A percentile compares a stretch with the other conserved stretches of the same genome.
Conservation (phyloP, 2,329 filamentous ascomycete species). For the Falciphora oryzae region DNA sequence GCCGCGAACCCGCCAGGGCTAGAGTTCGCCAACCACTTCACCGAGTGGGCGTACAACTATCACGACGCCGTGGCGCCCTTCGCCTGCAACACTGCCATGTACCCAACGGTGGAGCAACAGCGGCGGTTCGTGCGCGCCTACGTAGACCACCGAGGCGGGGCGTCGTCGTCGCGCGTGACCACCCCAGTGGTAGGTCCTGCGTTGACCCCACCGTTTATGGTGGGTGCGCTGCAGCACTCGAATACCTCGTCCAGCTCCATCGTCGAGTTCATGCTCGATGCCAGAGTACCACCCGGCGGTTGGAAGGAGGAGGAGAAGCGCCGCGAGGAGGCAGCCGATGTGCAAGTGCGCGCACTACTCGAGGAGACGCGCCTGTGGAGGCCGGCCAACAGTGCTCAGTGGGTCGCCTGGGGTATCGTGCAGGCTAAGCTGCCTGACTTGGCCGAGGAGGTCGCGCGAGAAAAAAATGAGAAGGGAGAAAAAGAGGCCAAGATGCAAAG, state of each 20-base stretch:
- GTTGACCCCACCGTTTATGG: slow-evolving; percentile 27
- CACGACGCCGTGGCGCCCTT: slow-evolving; percentile 63
- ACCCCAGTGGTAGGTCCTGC: slow-evolving; percentile 16
- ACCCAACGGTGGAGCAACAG: slow-evolving; percentile 78
- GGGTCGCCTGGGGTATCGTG: slow-evolving; percentile 95
- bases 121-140: slow-evolving; percentile 81
- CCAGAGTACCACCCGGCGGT: slow-evolving; percentile 49
- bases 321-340: slow-evolving; percentile 59
- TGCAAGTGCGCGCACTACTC: slow-evolving; percentile 63
- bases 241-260: slow-evolving; percentile 44
- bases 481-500: slow-evolving; percentile 15
- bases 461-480: slow-evolving; percentile 16
- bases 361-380: slow-evolving; percentile 82
- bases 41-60: slow-evolving; percentile 98
- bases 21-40: slow-evolving; percentile 97
- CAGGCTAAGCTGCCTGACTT: slow-evolving; percentile 77
- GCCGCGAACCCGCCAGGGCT: slow-evolving; percentile 79
- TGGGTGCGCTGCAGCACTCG: slow-evolving; percentile 17
- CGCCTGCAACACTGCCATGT: slow-evolving; percentile 62
- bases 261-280: slow-evolving; percentile 76
- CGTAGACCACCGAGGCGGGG: slow-evolving; percentile 57
- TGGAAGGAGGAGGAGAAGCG: slow-evolving; percentile 57
- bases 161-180: slow-evolving; percentile 25
- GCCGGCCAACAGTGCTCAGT: slow-evolving; percentile 78
- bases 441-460: slow-evolving; percentile 17